Conservation (phyloP, 2,329 filamentous ascomycete genomes). For the Aaosphaeria pasadenensis region DNA sequence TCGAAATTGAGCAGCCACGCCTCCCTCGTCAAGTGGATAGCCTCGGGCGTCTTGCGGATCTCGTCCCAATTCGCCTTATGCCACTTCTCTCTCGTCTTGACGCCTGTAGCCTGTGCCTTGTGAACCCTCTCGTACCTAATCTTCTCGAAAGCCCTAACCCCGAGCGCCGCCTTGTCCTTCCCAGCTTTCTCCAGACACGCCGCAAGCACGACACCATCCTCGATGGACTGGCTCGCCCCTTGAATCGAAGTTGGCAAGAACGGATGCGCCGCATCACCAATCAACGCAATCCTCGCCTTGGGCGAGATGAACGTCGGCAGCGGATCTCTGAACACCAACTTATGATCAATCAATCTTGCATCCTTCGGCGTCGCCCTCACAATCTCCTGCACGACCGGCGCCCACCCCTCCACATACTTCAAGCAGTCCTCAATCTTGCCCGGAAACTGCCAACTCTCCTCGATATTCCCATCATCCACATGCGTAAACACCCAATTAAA, state of each 20-base stretch:
- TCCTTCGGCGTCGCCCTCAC: constrained; percentile 31
- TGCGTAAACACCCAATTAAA: constrained; percentile 39
- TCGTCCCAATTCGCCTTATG: constrained; percentile 30
- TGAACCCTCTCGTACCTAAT: constrained; percentile 29
- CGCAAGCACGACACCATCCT: constrained; percentile 41
- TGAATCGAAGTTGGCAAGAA: constrained; percentile 54
- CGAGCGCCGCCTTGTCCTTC: constrained; percentile 20
- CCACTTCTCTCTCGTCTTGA: constrained; percentile 28
- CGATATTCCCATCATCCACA: constrained; percentile 37
- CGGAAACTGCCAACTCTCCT: constrained; percentile 33
- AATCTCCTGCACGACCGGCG: constrained; percentile 28
- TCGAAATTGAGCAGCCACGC: constrained; percentile 30
- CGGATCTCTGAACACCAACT: constrained; percentile 53
- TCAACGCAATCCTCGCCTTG: constrained; percentile 47
- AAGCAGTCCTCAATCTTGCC: constrained; percentile 29
- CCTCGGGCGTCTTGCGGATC: constrained; percentile 21
- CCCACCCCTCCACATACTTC: constrained; percentile 29
- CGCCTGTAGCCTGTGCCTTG: constrained; percentile 24
- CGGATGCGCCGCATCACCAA: constrained; percentile 54
- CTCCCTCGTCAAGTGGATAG: constrained; percentile 26
- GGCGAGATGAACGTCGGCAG: constrained; percentile 51
- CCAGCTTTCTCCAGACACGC: constrained; percentile 22
- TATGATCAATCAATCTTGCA: constrained; percentile 49
- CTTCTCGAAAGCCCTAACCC: constrained; percentile 27
- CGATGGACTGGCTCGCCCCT: constrained; percentile 54